Evolutionary conservation across 2,329 filamentous ascomycete genomes (phyloP), one percentile per base, ranked within the genome.

Genomic region (Metarhizium sp.): DNA sequence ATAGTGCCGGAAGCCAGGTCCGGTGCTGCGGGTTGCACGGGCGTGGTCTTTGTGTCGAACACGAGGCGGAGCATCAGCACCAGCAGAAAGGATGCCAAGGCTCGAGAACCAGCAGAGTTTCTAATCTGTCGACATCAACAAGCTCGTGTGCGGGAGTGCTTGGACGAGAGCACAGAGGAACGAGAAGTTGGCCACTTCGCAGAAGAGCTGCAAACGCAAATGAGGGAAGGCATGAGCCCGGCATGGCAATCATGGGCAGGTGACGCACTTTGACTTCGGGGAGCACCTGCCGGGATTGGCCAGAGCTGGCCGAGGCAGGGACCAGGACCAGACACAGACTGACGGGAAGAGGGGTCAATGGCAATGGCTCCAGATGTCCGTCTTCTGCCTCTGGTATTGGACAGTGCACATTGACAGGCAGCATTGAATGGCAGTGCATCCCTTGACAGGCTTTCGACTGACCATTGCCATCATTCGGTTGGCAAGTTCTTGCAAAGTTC

Each of bases 1-100:
- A 52, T 16, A 30, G 54, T 49, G 54, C 54, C 50, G 54, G 51
- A 50, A 43, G 43, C 34, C 32, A 30, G 49, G 11, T 42, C 36
- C 14, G 4, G 25, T 48, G 45, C 45, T 48, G 42, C 53, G 50
- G n/a, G 55, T 53, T 30, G 40, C 51, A 56, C 46, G 34, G 36
- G 34, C 18, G 32, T 50, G 32, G 52, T 14, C 42, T 20, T 45
- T 8, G 11, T 40, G 20, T 48, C n/a, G 45, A 48, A 53, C 51
- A 50, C 55, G 47, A 47, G 51, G 47, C 51, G 25, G 51, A 50
- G 45, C 29, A 34, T 38, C 46, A n/a, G 20, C 51, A 49, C 38
- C 38, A 46, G 50, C 29, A 45, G 11, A 42, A 47, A 47, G 50
- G 25, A 18, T 30, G 51, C 2, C 50, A 45, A 53, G 51, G 30